A percentile compares a stretch with the other conserved stretches of the same genome.
phyloP scores from a whole-genome alignment of 2,329 filamentous ascomycete genomes.

The Teratosphaeria gauchensis region DNA sequence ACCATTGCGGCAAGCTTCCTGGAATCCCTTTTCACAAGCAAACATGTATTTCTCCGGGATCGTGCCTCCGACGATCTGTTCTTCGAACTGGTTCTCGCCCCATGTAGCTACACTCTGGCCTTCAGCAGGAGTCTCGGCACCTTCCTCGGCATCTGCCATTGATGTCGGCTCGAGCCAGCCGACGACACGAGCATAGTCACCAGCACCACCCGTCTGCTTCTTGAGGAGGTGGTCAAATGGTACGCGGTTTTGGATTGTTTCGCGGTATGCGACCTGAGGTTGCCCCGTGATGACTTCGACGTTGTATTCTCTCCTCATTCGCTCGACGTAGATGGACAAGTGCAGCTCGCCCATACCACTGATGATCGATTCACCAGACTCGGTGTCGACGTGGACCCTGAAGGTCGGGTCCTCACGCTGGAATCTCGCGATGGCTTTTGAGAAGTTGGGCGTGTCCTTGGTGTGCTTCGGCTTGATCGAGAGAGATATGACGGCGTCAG shows the following conservation, averaged over 20 bases:
- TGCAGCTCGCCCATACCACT: slow-evolving; percentile 97
- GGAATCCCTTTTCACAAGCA: slow-evolving; percentile 92
- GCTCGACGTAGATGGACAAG: slow-evolving; percentile 94
- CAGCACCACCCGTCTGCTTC: slow-evolving; percentile 90
- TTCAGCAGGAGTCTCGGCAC: background rate
- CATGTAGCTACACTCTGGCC: background rate
- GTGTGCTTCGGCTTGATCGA: slow-evolving; percentile 94
- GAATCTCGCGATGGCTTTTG: slow-evolving; percentile 97
- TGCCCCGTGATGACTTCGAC: slow-evolving; percentile 94
- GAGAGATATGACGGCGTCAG: slow-evolving; percentile 94
- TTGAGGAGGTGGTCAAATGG: slow-evolving; percentile 89
- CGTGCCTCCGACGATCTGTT: slow-evolving; percentile 76
- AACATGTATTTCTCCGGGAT: slow-evolving; percentile 94
- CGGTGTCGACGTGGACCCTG: slow-evolving; percentile 81
- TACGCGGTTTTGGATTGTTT: slow-evolving; percentile 72
- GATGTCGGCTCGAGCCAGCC: slow-evolving; percentile 79
- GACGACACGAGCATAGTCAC: slow-evolving; percentile 87
- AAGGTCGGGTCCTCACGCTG: slow-evolving; percentile 97
- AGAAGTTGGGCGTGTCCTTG: slow-evolving; percentile 88
- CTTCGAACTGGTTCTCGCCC: slow-evolving; percentile 71
- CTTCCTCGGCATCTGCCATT: slow-evolving; percentile 39
- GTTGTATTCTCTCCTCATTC: slow-evolving; percentile 91
- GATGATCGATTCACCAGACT: slow-evolving; percentile 95
- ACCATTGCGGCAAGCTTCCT: slow-evolving; percentile 70
- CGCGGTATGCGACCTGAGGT: slow-evolving; percentile 92